Conservation (phyloP, 2,329 filamentous ascomycete species). For the Neurospora crassa region DNA sequence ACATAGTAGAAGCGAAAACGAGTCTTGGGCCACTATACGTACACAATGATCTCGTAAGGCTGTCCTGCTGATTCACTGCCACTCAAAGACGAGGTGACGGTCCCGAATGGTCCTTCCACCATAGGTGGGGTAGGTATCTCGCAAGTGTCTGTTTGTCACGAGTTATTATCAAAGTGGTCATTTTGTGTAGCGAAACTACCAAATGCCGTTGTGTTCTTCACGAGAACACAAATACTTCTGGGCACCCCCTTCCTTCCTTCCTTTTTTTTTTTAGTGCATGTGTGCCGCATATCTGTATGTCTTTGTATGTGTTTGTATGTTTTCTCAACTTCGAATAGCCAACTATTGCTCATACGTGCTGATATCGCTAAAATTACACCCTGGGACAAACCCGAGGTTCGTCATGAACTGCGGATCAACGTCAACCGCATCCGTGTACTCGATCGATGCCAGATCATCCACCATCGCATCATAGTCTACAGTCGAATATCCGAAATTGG, state of each 20-base stretch:
- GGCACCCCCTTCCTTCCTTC: neutral
- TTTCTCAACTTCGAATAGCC: neutral
- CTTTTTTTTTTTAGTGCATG: neutral
- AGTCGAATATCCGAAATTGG: constrained; percentile 17
- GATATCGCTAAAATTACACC: constrained; percentile 41
- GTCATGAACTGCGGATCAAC: constrained; percentile 56
- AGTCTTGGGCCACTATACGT: too few species aligned
- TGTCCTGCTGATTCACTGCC: too few species aligned
- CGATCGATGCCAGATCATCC: constrained; percentile 41
- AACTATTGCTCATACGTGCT: neutral
- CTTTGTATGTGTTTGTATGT: too few species aligned
- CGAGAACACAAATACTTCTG: neutral
- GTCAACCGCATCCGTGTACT: constrained; percentile 38
- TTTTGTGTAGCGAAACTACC: neutral
- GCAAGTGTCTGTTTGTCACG: neutral
- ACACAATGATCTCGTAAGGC: too few species aligned
- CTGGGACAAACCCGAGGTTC: constrained; percentile 55
- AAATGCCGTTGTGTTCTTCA: neutral
- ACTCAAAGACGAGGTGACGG: too few species aligned
- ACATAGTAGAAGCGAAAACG: too few species aligned
- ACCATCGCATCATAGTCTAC: constrained; percentile 43
- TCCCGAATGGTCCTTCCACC: too few species aligned
- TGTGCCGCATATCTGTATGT: too few species aligned
- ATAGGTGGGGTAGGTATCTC: neutral
- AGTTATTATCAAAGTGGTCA: neutral